These are phyloP conservation scores for Ophiostoma montium DNA, from an alignment of 2,329 filamentous ascomycete genomes.

Conservation along the genomic window DNA sequence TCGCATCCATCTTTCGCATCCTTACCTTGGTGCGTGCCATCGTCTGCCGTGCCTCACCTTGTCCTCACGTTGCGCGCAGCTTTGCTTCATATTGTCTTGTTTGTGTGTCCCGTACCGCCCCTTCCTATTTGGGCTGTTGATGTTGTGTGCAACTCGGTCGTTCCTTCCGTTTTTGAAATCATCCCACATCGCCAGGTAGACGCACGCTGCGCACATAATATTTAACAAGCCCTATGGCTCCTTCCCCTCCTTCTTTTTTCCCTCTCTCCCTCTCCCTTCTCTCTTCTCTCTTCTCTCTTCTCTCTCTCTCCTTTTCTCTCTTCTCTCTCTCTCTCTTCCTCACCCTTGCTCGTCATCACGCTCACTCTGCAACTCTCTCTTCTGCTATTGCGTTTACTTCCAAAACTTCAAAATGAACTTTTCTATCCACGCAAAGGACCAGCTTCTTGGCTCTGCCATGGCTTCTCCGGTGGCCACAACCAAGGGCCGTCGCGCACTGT, in stretches of 20 bases:
- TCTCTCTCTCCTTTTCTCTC: not conserved
- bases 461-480: not conserved
- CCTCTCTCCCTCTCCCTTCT: not conserved
- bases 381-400: not conserved
- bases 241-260: not conserved
- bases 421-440: not conserved
- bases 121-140: conserved; percentile 9
- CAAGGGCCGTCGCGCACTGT: not conserved
- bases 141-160: conserved; percentile 4
- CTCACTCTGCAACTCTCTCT: not conserved
- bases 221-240: not conserved
- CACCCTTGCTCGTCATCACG: conserved; percentile 1
- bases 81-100: conserved; percentile 1
- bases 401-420: conserved; percentile 6
- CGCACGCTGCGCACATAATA: not conserved
- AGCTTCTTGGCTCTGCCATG: not conserved
- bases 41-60: conserved; percentile 1
- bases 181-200: not conserved
- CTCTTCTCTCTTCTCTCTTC: not conserved
- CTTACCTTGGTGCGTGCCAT: no score
- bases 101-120: conserved; percentile 1
- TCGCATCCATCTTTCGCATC: no score
- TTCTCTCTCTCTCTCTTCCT: not conserved
- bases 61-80: not conserved
- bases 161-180: conserved; percentile 6